Evolutionary conservation across 305 asterid genomes (phyloP).

Genomic region (Galium porrigens): DNA sequence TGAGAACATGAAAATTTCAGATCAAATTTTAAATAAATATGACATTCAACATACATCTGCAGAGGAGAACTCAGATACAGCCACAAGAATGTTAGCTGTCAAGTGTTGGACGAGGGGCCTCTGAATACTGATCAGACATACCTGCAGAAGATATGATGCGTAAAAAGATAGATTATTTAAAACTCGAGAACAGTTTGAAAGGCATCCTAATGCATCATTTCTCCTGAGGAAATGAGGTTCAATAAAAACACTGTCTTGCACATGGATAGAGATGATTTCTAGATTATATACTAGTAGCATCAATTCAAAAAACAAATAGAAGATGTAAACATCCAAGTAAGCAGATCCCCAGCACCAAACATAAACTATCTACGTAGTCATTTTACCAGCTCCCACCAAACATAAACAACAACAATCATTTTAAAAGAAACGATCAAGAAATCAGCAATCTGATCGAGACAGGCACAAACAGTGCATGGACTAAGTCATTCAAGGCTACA

Average conservation of each 20-base stretch:
- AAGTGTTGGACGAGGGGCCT: conserved; percentile 50
- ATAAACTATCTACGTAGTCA: neutral
- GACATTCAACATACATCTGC: conserved; percentile 34
- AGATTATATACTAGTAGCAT: neutral
- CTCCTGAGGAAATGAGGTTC: neutral
- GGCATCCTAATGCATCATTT: neutral
- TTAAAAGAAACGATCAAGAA: neutral
- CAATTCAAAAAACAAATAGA: neutral
- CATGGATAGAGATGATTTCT: neutral
- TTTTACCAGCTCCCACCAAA: neutral
- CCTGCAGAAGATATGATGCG: conserved; percentile 31
- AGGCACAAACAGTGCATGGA: neutral
- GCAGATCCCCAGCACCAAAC: neutral
- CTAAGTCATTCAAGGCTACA: neutral
- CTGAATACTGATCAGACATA: conserved; percentile 38
- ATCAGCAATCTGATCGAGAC: neutral
- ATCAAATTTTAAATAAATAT: conserved; percentile 8
- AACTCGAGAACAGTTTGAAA: neutral
- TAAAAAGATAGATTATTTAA: neutral
- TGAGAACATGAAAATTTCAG: conserved; percentile 8
- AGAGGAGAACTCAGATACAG: conserved; percentile 46
- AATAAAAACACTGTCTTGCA: neutral
- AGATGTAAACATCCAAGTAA: neutral
- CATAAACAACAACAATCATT: neutral
- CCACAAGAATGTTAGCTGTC: conserved; percentile 44